Conservation (phyloP, 2,329 filamentous ascomycete genomes). For the Chaetomium olivaceum region DNA sequence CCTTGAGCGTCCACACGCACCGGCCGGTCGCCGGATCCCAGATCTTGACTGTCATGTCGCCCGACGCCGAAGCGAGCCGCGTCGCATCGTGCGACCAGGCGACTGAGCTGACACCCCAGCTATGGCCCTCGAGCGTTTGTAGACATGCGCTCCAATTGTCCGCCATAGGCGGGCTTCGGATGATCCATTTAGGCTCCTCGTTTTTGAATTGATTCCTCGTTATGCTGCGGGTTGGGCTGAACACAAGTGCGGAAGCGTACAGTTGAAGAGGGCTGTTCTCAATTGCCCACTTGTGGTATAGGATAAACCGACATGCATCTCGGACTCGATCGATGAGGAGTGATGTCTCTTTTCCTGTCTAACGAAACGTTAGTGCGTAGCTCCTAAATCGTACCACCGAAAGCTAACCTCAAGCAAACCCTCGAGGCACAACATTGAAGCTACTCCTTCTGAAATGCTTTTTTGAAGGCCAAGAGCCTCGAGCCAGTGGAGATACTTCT, state of each 20-base stretch:
- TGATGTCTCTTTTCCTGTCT: not conserved
- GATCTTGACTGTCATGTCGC: no score
- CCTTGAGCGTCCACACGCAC: no score
- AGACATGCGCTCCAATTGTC: constrained; percentile 25
- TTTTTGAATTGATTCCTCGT: constrained; percentile 17
- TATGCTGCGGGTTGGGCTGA: constrained; percentile 23
- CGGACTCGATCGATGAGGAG: constrained; percentile 17
- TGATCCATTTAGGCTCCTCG: constrained; percentile 24
- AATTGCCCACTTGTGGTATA: constrained; percentile 19
- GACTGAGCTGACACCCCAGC: not conserved
- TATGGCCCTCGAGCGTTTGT: constrained; percentile 17
- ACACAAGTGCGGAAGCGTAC: constrained; percentile 29
- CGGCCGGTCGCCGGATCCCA: no score
- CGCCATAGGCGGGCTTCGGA: constrained; percentile 13
- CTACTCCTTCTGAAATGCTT: constrained; percentile 19
- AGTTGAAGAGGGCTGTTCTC: constrained; percentile 27
- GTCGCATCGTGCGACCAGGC: not conserved
- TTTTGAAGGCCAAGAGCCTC: constrained; percentile 27
- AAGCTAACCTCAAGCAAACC: constrained; percentile 13
- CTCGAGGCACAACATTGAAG: constrained; percentile 21
- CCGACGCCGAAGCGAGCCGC: no score
- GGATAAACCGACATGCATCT: constrained; percentile 26
- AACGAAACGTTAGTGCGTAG: not conserved
- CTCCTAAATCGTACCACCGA: not conserved
- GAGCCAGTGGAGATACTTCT: constrained; percentile 28